Evolutionary conservation across 805 yeast genomes (phyloP), one percentile per base, ranked within the genome.

Genomic region (Candida broadrunensis): DNA sequence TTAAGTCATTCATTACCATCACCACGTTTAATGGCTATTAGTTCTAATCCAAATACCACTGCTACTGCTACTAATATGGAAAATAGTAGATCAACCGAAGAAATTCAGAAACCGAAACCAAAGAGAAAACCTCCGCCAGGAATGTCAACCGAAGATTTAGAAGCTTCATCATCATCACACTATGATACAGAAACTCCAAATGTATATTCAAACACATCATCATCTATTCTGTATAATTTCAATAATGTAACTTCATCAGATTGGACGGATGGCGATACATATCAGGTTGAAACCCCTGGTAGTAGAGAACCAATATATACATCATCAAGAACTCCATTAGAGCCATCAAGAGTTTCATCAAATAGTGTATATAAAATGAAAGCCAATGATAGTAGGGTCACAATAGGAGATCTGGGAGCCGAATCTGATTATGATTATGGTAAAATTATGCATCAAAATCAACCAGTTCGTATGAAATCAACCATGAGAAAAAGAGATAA

Each of bases 401-500:
- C 32, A 5, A 15, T 29, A 14, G 32, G 32, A 14, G 32, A 29
- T 29, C 32, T 32, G 17, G 43, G 20, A 2, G 37, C 25, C 4
- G 38, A 33, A 14, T 37, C 24, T 16, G 34, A 37, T 33, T 35
- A 29, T 14, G 41, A 38, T 11, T 21, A 38, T 38, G 36, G 26
- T 3, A 21, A 32, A 12, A 37, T 51, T 4, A 34, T 38, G 14
- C 53, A 47, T 25, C 54, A 47, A 16, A 50, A 47, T 14, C 60
- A 52, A 36, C 54, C 56, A 3, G 70, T 76, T 18, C 70, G 68
- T 34, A 68, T 78, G 48, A 72, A 67, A 41, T 72, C 79, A 4
- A 78, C 83, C 4, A 65, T 78, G 71, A 58, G 83, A 24, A 68
- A 70, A 51, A 65, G 62, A 30, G 59, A 61, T 52, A 66, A 61